phyloP scores from a whole-genome alignment of 352 stramenopile genomes.

The Chrysophaeum taylorii region DNA sequence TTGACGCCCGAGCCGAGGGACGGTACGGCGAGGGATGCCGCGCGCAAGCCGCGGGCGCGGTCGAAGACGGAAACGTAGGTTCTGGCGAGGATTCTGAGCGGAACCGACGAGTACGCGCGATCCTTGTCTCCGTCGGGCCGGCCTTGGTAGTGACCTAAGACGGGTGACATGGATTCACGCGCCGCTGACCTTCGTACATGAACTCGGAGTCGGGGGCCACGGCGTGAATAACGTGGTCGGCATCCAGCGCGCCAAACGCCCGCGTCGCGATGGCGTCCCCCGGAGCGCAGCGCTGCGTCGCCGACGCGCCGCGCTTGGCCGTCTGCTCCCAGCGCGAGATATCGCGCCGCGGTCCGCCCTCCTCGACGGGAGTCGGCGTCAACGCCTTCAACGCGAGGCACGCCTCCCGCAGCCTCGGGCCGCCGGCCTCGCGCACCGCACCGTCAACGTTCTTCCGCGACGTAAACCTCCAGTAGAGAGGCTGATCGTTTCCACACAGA shows the following conservation, averaged over 20 bases:
- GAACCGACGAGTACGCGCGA: not conserved
- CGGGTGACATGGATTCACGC: not conserved
- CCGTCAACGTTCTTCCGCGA: conserved; percentile 6
- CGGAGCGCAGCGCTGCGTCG: conserved; percentile 1
- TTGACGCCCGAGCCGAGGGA: conserved; percentile 11
- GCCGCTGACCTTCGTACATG: not conserved
- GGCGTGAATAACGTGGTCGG: conserved; percentile 1
- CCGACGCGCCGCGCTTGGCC: not conserved
- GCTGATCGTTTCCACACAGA: not conserved
- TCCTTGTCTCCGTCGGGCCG: not conserved
- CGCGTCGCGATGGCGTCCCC: conserved; percentile 2
- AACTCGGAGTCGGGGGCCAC: conserved; percentile 8
- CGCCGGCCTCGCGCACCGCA: not conserved
- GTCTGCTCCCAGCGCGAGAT: conserved; percentile 7
- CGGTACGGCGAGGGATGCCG: not conserved
- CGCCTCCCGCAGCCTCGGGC: not conserved
- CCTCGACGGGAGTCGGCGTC: not conserved
- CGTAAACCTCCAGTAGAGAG: conserved; percentile 11
- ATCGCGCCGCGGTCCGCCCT: not conserved
- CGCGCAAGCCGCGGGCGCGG: not conserved
- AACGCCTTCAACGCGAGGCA: not conserved
- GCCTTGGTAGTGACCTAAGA: conserved; percentile 4
- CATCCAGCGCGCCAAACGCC: not conserved
- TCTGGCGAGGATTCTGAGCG: not conserved
- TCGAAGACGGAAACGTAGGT: not conserved